phyloP scores from a whole-genome alignment of 2,329 filamentous ascomycete species.

The Capronia epimyces region DNA sequence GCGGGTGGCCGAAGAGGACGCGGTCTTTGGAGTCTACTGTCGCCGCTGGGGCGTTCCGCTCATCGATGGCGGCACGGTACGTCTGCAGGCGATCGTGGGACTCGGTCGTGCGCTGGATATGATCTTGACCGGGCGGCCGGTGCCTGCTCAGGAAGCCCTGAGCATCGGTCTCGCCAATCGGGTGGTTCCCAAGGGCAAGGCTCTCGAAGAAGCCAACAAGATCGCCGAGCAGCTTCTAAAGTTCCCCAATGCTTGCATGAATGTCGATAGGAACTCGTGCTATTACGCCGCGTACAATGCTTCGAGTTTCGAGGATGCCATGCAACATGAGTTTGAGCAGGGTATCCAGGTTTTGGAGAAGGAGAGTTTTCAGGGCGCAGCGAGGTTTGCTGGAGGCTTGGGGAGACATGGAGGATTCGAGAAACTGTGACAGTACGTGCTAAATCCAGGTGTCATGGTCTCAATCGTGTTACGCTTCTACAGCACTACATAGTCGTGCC shows the following conservation, averaged over 20 bases:
- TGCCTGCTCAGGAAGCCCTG: conserved; percentile 48
- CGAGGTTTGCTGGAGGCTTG: conserved; percentile 38
- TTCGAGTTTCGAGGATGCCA: conserved; percentile 46
- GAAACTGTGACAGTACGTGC: conserved; percentile 19
- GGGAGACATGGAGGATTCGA: conserved; percentile 36
- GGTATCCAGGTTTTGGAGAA: conserved; percentile 40
- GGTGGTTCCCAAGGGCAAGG: conserved; percentile 48
- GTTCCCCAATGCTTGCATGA: conserved; percentile 52
- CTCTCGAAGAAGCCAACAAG: conserved; percentile 45
- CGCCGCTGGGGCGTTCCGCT: conserved; percentile 50
- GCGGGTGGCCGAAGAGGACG: conserved; percentile 50
- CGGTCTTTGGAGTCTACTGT: conserved; percentile 53
- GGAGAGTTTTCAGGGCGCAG: conserved; percentile 43
- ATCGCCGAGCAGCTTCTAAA: conserved; percentile 45
- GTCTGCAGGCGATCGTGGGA: conserved; percentile 49
- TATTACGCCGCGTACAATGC: conserved; percentile 51
- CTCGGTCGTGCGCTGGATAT: conserved; percentile 52
- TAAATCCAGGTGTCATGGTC: no score
- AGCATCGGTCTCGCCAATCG: conserved; percentile 50
- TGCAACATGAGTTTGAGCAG: conserved; percentile 45
- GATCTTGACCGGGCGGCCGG: conserved; percentile 51
- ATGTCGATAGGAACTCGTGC: conserved; percentile 44
- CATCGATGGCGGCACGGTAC: conserved; percentile 51
- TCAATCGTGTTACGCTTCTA: no score
- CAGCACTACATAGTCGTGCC: no score